Base-by-base conservation (phyloP, 2,329 filamentous ascomycete genomes). In the Aspergillus sp. region DNA sequence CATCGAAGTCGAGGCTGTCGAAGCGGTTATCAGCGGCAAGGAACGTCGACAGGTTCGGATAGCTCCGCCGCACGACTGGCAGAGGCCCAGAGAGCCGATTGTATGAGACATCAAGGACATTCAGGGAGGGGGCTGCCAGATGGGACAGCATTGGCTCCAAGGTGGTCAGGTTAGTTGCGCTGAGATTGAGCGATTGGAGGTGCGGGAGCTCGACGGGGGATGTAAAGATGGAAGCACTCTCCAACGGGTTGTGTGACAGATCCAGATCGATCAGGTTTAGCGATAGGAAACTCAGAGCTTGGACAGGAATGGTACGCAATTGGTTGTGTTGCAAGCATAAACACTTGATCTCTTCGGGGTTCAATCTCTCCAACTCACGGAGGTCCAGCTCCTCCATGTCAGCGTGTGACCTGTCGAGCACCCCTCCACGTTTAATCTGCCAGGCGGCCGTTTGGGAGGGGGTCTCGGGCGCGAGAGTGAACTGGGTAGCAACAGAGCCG, bases 1-100 rank as follows among this genome's bases (percentile, higher is more conserved):
- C 78, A 9, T 91, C 87, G 0, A 89, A 86, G 1, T 88, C 82
- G 14, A 96, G 79, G 13, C 88, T 86, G 5, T 81, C 78, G 46
- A 97, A 81, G 58, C 86, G 85, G 68, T 97, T 97, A 71, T 95
- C 91, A 3, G 86, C 83, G 1, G 85, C 87, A 16, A 93, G 76
- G 9, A 97, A 77, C 0, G 88, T 83, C 1, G 79, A 81, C 40
- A 97, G 78, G 5, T 77, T 79, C 0, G 91, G 89, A 67, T 91
- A 97, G 1, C 75, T 76, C 5, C 81, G 73, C 49, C 85, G 85
- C 5, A 96, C 75, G 20, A 68, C 59, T 0, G 92, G 89, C 0
- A 97, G 77, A 0, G 81, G 46, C 5, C 81, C 80, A 1, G 84
- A 81, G 25, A 97, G 74, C n/a, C 88, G 85, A 68, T 97, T 97